phyloP scores from a whole-genome alignment of 148 eudicot species.

The Polygonum aviculare region DNA sequence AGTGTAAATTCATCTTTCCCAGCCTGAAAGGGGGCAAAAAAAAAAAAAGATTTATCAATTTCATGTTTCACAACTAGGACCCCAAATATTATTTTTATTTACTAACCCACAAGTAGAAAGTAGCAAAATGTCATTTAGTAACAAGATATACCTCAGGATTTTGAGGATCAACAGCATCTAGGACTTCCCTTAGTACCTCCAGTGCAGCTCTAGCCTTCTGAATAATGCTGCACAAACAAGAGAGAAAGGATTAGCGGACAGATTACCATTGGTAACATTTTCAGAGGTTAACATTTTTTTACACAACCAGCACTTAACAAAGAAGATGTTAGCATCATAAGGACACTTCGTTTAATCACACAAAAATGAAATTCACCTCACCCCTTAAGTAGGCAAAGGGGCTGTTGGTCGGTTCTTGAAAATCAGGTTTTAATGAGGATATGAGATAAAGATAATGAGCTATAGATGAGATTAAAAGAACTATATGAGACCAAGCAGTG shows the following conservation, averaged over 20 bases:
- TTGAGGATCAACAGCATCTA: constrained; percentile 68
- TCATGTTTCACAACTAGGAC: neutral
- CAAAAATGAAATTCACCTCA: neutral
- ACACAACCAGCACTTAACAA: neutral
- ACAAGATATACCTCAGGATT: constrained; percentile 59
- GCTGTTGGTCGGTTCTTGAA: neutral
- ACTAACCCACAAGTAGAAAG: neutral
- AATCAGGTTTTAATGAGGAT: neutral
- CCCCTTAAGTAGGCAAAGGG: neutral
- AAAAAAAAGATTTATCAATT: neutral
- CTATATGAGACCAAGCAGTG: neutral
- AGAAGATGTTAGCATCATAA: neutral
- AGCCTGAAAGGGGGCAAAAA: constrained; percentile 30
- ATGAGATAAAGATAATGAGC: neutral
- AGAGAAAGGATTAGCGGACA: neutral
- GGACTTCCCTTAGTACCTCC: constrained; percentile 86
- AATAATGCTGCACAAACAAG: constrained; percentile 53
- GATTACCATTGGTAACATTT: neutral
- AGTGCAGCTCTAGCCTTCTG: constrained; percentile 78
- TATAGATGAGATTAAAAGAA: neutral
- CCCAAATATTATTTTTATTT: neutral
- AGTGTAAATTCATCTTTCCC: constrained; percentile 99
- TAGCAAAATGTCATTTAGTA: constrained; percentile 1
- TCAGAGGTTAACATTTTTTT: neutral
- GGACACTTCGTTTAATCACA: neutral